Evolutionary conservation across 1,284 basidiomycete genomes (phyloP).

Genomic region (Pyrrhoderma noxium): DNA sequence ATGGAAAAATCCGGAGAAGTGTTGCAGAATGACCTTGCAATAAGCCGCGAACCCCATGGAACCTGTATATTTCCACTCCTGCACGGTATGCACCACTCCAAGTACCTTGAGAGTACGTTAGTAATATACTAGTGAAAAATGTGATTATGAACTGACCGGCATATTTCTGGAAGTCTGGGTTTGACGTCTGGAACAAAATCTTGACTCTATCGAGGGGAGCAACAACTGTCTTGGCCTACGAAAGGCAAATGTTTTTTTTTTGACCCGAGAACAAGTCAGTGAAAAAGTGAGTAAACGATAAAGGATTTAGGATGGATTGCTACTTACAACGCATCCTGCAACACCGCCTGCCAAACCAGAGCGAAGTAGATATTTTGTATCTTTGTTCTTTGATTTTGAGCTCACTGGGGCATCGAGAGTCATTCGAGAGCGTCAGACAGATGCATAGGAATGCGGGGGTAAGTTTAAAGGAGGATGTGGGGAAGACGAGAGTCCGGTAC

Average conservation of each 20-base stretch:
- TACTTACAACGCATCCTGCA: constrained; percentile 86
- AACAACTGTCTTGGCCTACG: constrained; percentile 91
- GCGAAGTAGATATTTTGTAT: constrained; percentile 69
- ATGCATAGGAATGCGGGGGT: neutral
- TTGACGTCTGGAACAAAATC: constrained; percentile 97
- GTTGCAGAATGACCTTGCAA: constrained; percentile 97
- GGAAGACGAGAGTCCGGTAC: neutral
- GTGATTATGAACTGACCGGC: constrained; percentile 49
- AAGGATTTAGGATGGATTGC: neutral
- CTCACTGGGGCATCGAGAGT: constrained; percentile 51
- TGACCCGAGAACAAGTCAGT: neutral
- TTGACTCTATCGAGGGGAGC: constrained; percentile 98
- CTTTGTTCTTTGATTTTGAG: constrained; percentile 44
- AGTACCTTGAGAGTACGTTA: constrained; percentile 41
- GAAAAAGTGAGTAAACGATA: constrained; percentile 7
- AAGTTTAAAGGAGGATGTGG: neutral
- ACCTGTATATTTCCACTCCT: constrained; percentile 69
- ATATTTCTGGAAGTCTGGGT: constrained; percentile 92
- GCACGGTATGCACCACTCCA: constrained; percentile 86
- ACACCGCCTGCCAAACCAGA: constrained; percentile 88
- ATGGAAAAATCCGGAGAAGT: constrained; percentile 81
- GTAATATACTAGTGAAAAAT: no score
- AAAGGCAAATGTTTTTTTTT: neutral
- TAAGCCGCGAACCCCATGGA: constrained; percentile 72
- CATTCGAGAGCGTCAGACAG: constrained; percentile 2